Evolutionary conservation across 805 yeast species (phyloP).

Genomic region (Cyberlindnera petersonii): DNA sequence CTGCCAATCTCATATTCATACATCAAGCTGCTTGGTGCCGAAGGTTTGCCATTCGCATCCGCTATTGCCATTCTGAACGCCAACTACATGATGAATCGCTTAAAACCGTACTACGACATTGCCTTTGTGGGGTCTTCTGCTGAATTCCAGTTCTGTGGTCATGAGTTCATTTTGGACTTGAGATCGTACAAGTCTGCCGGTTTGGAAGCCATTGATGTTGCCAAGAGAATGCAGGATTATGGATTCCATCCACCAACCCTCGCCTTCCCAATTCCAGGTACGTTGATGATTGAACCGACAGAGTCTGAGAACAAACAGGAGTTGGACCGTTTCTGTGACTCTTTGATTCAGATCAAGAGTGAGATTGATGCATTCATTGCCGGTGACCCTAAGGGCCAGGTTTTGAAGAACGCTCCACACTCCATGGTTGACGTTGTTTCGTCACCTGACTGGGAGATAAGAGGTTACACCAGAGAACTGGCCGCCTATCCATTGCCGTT

Average conservation of each 20-base stretch:
- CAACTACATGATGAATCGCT: constrained; percentile 85
- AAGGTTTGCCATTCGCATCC: constrained; percentile 81
- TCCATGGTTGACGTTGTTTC: constrained; percentile 71
- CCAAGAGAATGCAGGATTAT: constrained; percentile 95
- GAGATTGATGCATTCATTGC: constrained; percentile 74
- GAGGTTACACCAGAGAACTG: constrained; percentile 88
- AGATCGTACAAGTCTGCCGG: constrained; percentile 77
- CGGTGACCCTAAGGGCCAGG: constrained; percentile 61
- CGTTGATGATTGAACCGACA: constrained; percentile 97
- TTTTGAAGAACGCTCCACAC: constrained; percentile 90
- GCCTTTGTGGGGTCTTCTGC: constrained; percentile 64
- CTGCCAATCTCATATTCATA: constrained; percentile 92
- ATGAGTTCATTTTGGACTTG: constrained; percentile 90
- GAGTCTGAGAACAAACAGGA: constrained; percentile 89
- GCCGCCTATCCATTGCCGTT: constrained; percentile 90
- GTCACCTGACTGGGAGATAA: constrained; percentile 67
- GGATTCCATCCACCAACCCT: constrained; percentile 99
- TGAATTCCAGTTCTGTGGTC: constrained; percentile 76
- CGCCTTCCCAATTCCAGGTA: constrained; percentile 98
- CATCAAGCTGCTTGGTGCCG: constrained; percentile 88
- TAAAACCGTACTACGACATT: constrained; percentile 67
- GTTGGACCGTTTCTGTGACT: constrained; percentile 83
- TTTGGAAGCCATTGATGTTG: constrained; percentile 92
- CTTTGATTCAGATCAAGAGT: constrained; percentile 74
- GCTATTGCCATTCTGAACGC: constrained; percentile 91